Conservation (phyloP, 257 asterid genomes). For the Solanum okadae region DNA sequence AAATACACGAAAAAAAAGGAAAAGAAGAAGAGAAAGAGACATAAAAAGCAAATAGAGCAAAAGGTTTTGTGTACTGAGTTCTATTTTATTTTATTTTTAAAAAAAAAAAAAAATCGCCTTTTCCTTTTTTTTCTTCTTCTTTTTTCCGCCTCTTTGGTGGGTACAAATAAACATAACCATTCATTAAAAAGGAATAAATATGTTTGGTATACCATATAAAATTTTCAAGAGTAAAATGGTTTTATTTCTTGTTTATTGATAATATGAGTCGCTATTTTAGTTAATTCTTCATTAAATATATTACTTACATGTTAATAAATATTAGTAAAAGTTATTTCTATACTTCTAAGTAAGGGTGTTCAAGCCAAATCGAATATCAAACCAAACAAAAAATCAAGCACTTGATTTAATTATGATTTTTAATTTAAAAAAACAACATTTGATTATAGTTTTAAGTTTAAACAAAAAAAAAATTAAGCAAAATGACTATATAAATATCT, state of each 20-base stretch:
- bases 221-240: background rate
- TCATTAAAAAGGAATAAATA: background rate
- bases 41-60: background rate
- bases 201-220: background rate
- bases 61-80: background rate
- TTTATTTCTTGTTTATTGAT: background rate
- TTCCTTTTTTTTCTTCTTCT: background rate
- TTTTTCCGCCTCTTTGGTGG: background rate
- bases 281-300: too few species aligned
- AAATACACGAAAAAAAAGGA: background rate
- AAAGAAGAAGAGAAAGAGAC: background rate
- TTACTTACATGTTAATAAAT: too few species aligned
- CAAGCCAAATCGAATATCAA: background rate
- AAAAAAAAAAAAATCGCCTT: background rate
- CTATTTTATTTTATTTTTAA: background rate
- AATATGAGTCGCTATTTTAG: background rate
- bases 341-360: background rate
- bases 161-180: background rate
- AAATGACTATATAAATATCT: background rate
- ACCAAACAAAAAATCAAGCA: background rate
- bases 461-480: too few species aligned
- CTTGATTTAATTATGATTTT: background rate
- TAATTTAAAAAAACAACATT: background rate
- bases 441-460: background rate
- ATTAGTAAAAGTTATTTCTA: background rate